Base-by-base conservation (phyloP, 306 rosid species). In the Acacia crassicarpa region DNA sequence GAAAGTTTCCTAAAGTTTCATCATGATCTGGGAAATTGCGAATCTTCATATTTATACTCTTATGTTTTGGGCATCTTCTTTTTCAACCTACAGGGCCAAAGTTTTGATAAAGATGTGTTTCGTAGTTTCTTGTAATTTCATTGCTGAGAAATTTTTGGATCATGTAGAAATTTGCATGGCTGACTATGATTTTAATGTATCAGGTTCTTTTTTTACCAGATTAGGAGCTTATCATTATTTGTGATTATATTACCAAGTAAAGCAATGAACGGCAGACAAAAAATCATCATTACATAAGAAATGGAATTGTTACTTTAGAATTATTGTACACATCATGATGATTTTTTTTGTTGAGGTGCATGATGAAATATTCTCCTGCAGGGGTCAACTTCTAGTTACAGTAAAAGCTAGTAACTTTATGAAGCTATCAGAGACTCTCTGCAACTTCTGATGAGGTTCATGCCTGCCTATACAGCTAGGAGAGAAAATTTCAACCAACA, bases 51-150 rank as follows among this genome's bases (percentile, higher is more conserved):
- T 78, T 49, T 16, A 67, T 70, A 10, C 11, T 59, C 77, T 62
- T 81, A 75, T 35, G 72, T 10, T 74, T 35, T 43, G 58, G 78
- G 76, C 45, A 86, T 48, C 16, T 48, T 72, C 74, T 72, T 78
- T 76, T 63, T 48, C 27, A 68, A 56, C 74, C 59, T 27, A 46
- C 30, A 48, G 48, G 86, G 82, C 82, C 78, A 12, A 74, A 85
- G 80, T 85, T 87, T 89, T 83, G 82, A 89, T 70, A 9, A 53
- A 53, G 59, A 53, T 6, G 59, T 53, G 22, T 6, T 51, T 78
- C 67, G 67, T 41, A 38, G 48, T 59, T 59, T 61, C 72, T 11
- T 5, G 38, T 67, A 51, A 51, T 67, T 38, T 53, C n/a, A 15
- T 75, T 82, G 38, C 62, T 51, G 45, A 53, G 59, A 66, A 74